These are phyloP conservation scores for Fagus crenata DNA, from an alignment of 306 rosid genomes.

Conservation along the genomic window DNA sequence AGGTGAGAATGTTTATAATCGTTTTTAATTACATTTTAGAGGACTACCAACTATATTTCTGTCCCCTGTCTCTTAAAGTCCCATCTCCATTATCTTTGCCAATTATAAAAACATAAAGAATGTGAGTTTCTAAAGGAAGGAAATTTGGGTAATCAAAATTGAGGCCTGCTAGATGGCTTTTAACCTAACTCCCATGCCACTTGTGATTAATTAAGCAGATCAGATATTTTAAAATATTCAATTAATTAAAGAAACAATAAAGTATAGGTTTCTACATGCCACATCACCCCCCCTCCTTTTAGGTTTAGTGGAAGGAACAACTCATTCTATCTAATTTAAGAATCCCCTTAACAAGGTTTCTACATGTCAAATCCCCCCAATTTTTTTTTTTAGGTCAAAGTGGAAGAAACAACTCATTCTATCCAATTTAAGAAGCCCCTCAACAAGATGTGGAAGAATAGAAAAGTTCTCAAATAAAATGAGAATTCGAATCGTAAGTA, in stretches of 20 bases:
- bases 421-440: too few species aligned
- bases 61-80: conserved; percentile 10
- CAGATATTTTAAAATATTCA: conserved; percentile 8
- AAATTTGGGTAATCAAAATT: conserved; percentile 1
- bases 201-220: conserved; percentile 25
- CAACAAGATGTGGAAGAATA: too few species aligned
- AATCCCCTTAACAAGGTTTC: background rate
- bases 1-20: background rate
- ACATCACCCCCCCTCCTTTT: background rate
- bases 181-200: conserved; percentile 32
- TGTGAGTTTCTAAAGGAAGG: background rate
- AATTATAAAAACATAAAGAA: background rate
- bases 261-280: background rate
- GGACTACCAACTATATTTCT: background rate
- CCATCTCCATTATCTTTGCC: conserved; percentile 4
- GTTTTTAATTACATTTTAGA: background rate
- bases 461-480: too few species aligned
- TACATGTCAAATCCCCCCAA: background rate
- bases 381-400: too few species aligned
- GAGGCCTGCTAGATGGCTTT: background rate
- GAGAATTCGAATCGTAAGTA: too few species aligned
- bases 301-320: too few species aligned
- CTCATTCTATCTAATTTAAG: too few species aligned
- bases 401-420: too few species aligned
- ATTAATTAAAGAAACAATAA: conserved; percentile 19